Percentiles rank a stretch among this genome's conserved stretches.
Evolutionary conservation across 208 protist species (phyloP).

Genomic region (Crithidia bombi): DNA sequence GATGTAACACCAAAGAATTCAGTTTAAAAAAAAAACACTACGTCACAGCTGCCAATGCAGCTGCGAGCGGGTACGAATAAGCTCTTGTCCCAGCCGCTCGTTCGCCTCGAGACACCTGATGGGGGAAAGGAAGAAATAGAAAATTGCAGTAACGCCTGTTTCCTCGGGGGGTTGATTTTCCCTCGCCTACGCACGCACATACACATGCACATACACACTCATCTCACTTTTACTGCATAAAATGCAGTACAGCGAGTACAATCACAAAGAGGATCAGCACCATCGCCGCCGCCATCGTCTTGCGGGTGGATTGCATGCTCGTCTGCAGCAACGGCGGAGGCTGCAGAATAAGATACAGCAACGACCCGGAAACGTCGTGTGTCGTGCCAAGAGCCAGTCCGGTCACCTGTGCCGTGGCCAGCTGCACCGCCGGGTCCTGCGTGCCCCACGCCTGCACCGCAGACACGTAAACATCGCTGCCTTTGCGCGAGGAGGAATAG

Average conservation of each 20-base stretch:
- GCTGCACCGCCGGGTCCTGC: constrained; percentile 54
- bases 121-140: too few species aligned
- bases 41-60: too few species aligned
- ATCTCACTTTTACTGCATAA: constrained; percentile 32
- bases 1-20: too few species aligned
- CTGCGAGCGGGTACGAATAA: too few species aligned
- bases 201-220: too few species aligned
- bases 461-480: constrained; percentile 32
- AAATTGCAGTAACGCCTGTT: not conserved
- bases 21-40: too few species aligned
- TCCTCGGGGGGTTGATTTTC: too few species aligned
- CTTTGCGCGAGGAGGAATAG: not conserved
- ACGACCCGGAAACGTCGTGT: constrained; percentile 40
- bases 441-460: constrained; percentile 37
- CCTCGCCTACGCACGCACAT: too few species aligned
- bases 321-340: constrained; percentile 43
- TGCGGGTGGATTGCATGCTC: constrained; percentile 25
- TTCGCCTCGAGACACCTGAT: too few species aligned
- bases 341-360: constrained; percentile 48
- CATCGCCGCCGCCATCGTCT: constrained; percentile 18
- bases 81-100: too few species aligned
- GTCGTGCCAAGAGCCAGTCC: constrained; percentile 42
- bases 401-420: constrained; percentile 40
- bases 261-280: constrained; percentile 30
- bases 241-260: constrained; percentile 20